Conservation (phyloP, 257 asterid genomes). For the Lavandula angustifolia region DNA sequence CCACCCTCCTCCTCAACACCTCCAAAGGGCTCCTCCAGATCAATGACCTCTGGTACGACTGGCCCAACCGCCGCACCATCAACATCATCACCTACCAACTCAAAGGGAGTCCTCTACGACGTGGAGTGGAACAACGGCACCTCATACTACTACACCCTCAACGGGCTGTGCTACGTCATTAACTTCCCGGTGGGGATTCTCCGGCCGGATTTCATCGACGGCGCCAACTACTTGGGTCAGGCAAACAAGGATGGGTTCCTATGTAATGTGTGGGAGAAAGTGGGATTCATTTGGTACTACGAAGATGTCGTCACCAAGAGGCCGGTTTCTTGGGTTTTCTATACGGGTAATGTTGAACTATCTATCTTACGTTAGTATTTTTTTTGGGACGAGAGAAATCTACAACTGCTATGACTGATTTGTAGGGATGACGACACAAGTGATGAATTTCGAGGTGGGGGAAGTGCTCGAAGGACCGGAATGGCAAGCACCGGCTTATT, state of each 20-base stretch:
- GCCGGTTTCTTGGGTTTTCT: constrained; percentile 66
- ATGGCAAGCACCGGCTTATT: constrained; percentile 74
- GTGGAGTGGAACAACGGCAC: constrained; percentile 76
- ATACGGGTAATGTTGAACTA: background rate
- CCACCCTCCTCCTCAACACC: constrained; percentile 51
- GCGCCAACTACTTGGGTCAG: constrained; percentile 60
- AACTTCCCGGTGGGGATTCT: constrained; percentile 62
- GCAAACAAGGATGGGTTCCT: constrained; percentile 56
- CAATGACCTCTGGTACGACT: constrained; percentile 66
- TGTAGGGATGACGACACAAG: constrained; percentile 59
- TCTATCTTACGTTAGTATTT: too few species aligned
- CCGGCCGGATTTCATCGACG: constrained; percentile 59
- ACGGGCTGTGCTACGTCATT: constrained; percentile 41
- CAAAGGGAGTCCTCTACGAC: constrained; percentile 46
- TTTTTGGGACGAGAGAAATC: too few species aligned
- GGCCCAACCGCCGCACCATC: constrained; percentile 58
- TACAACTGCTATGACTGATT: background rate
- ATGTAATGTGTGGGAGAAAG: constrained; percentile 70
- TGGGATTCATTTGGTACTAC: constrained; percentile 66
- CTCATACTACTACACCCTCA: constrained; percentile 54
- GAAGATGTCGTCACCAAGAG: constrained; percentile 63
- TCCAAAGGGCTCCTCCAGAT: constrained; percentile 46
- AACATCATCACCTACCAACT: constrained; percentile 61
- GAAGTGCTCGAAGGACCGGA: constrained; percentile 55
- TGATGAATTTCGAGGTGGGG: constrained; percentile 76